Evolutionary conservation across 2,329 filamentous ascomycete genomes (phyloP), one percentile per base, ranked within the genome.

Genomic region (Fulvia fulva): DNA sequence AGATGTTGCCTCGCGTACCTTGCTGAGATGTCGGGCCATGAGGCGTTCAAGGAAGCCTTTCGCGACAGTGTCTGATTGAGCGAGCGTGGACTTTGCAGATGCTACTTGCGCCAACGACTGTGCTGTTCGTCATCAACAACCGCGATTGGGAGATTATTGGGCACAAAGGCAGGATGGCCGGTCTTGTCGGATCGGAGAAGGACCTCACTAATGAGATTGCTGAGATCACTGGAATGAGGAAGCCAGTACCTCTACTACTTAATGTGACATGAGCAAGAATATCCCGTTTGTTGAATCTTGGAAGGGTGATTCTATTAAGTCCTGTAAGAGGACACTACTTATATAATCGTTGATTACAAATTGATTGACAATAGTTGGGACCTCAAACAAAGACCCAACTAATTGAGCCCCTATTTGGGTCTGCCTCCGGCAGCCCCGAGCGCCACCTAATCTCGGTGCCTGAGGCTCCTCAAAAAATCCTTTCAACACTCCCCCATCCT

Each of bases 91-190:
- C 50, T 32, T 26, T 53, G 49, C 55, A 57, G 22, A 49, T 53
- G 26, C 37, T 57, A 9, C 21, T 57, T 11, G 49, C 55, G n/a
- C 55, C 55, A 2, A 14, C 55, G 4, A 46, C 43, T 21, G 47
- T 57, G 7, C 26, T 59, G 25, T 59, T 59, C 22, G 37, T 55
- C n/a, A n/a, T n/a, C n/a, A n/a, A n/a, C 3, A 30, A 34, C 23
- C 25, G 16, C 19, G 30, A 57, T 5, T 59, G 61, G 61, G 7
- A 61, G n/a, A 28, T 60, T 14, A 45, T 60, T 30, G 58, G 61
- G 6, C 55, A 58, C 28, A 63, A 60, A 22, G 57, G 57, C 19
- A 37, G 30, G 16, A 30, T 0, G 77, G 79, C 45, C 12, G 30
- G 9, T 12, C 32, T 53, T 16, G 25, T 57, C 23, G 26, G 41